Conservation (phyloP, 2,329 filamentous ascomycete genomes). For the Aspergillus carbonarius region DNA sequence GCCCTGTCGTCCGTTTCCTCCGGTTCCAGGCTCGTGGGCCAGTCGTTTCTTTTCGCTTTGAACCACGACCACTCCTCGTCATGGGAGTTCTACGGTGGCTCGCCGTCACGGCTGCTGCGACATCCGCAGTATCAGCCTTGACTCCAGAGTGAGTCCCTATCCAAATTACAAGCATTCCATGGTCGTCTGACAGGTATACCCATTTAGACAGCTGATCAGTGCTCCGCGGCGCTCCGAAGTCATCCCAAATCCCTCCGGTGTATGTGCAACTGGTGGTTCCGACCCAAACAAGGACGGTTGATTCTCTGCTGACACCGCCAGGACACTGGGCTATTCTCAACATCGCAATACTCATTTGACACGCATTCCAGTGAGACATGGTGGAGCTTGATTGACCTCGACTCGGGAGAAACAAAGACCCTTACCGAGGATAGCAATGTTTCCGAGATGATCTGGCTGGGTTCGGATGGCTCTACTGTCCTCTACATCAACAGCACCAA, state of each 20-base stretch:
- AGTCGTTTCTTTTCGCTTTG: neutral
- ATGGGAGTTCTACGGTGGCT: conserved; percentile 29
- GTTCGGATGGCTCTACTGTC: conserved; percentile 61
- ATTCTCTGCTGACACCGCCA: conserved; percentile 15
- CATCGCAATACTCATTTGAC: conserved; percentile 77
- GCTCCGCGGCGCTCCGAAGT: conserved; percentile 39
- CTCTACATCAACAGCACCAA: conserved; percentile 55
- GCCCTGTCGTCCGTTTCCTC: neutral
- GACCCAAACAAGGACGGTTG: neutral
- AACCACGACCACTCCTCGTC: neutral
- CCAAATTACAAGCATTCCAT: neutral
- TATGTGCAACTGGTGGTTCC: conserved; percentile 21
- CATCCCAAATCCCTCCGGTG: conserved; percentile 41
- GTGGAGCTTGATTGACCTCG: conserved; percentile 71
- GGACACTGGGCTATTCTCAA: conserved; percentile 51
- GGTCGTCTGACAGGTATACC: neutral
- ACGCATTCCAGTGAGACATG: conserved; percentile 61
- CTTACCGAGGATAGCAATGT: conserved; percentile 65
- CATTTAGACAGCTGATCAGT: conserved; percentile 34
- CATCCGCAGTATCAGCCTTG: conserved; percentile 24
- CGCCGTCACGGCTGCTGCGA: conserved; percentile 22
- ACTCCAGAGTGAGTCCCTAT: conserved; percentile 30
- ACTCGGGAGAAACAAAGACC: conserved; percentile 62
- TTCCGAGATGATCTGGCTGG: conserved; percentile 74
- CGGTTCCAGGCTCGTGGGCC: neutral